These are phyloP conservation scores for Aspergillus homomorphus DNA, from an alignment of 495 filamentous ascomycete genomes.

Conservation along the genomic window DNA sequence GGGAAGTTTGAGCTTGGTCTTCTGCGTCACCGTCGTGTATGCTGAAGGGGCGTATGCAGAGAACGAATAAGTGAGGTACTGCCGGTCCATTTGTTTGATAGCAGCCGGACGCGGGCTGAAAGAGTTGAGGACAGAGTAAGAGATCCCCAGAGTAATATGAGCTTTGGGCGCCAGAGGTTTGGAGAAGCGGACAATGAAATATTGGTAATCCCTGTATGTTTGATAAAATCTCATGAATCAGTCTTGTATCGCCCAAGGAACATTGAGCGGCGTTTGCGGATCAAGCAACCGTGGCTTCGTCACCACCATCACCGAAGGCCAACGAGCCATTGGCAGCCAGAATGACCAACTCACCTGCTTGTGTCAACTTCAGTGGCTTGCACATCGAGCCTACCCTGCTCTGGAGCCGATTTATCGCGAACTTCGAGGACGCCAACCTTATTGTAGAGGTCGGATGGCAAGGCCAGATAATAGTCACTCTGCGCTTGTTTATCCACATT, in stretches of 20 bases:
- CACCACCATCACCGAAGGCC: constrained; percentile 10
- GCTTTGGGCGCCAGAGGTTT: constrained; percentile 67
- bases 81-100: constrained; percentile 76
- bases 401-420: constrained; percentile 78
- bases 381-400: constrained; percentile 62
- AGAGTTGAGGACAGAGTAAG: constrained; percentile 70
- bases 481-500: constrained; percentile 76
- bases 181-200: constrained; percentile 77
- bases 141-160: constrained; percentile 83
- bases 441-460: constrained; percentile 68
- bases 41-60: constrained; percentile 76
- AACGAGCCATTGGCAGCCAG: constrained; percentile 22
- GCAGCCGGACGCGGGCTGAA: constrained; percentile 74
- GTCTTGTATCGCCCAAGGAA: background rate
- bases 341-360: constrained; percentile 28
- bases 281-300: constrained; percentile 22
- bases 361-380: constrained; percentile 49
- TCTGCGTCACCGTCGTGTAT: constrained; percentile 85
- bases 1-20: constrained; percentile 92
- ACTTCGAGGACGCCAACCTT: constrained; percentile 85
- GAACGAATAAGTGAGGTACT: constrained; percentile 82
- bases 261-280: background rate
- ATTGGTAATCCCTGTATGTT: constrained; percentile 64
- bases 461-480: constrained; percentile 83
- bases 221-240: constrained; percentile 2